Evolutionary conservation across 495 filamentous ascomycete genomes (phyloP), one percentile per base, ranked within the genome.

Genomic region (Penicillium mononematosum): DNA sequence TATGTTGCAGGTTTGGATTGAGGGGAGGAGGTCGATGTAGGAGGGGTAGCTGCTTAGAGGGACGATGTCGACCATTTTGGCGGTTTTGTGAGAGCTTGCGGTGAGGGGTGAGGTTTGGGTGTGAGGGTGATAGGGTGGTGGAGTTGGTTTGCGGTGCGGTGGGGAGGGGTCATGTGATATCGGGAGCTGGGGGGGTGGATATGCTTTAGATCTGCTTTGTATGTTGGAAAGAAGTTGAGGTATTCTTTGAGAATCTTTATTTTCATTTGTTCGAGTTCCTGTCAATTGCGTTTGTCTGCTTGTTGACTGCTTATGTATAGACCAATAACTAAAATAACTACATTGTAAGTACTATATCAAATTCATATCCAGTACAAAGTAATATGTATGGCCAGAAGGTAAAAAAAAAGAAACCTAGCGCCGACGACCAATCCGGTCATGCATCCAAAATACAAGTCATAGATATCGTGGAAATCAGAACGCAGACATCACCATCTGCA

Each of bases 1-100:
- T 72, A 98, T 91, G 79, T 98, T 98, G 63, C 94, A 91, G 75
- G 92, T 89, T 79, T 98, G 94, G 66, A 98, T 93, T 63, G 96
- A 86, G 90, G 94, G 63, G 96, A 93, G 77, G 61, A 79, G 77
- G 70, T 78, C 74, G 71, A 79, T 78, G 70, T 79, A 77, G 45
- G 73, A 77, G 63, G 77, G 77, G 70, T 76, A 79, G 48, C 66
- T 71, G 65, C 69, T 72, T 50, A 79, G 69, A 55, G 77, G 77
- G 68, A 78, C 66, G 60, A 78, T 78, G 75, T 79, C 77, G 72
- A 79, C 77, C 77, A 79, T 79, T 69, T 74, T 75, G 50, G 32
- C 11, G 55, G 38, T 36, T 50, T 32, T 10, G 31, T 11, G 31
- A 11, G 27, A 34, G 31, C 29, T 31, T 31, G 9, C 1, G 9